These are phyloP conservation scores for Aspergillus tamarii DNA, from an alignment of 2,329 filamentous ascomycete species.

Conservation along the genomic window DNA sequence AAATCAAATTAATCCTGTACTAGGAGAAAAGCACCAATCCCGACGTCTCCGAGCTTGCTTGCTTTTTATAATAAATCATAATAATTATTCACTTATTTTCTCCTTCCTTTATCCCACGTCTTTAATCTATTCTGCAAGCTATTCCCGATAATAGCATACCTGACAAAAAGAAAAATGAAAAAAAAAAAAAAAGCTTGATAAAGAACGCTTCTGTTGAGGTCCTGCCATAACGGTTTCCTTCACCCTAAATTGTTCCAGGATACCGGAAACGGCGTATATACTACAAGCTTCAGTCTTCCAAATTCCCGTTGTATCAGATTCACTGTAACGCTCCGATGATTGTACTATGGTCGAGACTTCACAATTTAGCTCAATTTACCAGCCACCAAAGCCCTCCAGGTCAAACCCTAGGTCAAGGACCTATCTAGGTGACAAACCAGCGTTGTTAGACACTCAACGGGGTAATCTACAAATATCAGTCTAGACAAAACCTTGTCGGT, in stretches of 20 bases:
- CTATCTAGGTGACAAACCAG: not conserved
- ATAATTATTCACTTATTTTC: not conserved
- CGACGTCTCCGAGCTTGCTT: constrained; percentile 10
- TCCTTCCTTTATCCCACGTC: not conserved
- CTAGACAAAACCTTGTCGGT: constrained; percentile 3
- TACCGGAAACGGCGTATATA: not conserved
- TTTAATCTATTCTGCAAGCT: not conserved
- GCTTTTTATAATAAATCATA: not conserved
- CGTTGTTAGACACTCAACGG: not conserved
- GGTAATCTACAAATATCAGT: not conserved
- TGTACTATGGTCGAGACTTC: not conserved
- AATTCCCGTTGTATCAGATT: not conserved
- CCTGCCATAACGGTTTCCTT: not conserved
- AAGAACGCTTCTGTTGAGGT: not conserved
- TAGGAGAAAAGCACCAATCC: constrained; percentile 12
- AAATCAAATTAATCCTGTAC: constrained; percentile 6
- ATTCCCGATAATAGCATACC: not conserved
- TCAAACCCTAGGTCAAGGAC: not conserved
- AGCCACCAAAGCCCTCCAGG: not conserved
- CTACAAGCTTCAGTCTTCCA: not conserved
- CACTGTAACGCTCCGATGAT: not conserved
- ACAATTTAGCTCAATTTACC: not conserved
- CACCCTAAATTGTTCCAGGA: not conserved
- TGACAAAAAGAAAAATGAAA: not conserved
- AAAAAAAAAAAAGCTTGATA: not conserved